phyloP scores from a whole-genome alignment of 768 basidiomycete species.

The Lactifluus volemus region DNA sequence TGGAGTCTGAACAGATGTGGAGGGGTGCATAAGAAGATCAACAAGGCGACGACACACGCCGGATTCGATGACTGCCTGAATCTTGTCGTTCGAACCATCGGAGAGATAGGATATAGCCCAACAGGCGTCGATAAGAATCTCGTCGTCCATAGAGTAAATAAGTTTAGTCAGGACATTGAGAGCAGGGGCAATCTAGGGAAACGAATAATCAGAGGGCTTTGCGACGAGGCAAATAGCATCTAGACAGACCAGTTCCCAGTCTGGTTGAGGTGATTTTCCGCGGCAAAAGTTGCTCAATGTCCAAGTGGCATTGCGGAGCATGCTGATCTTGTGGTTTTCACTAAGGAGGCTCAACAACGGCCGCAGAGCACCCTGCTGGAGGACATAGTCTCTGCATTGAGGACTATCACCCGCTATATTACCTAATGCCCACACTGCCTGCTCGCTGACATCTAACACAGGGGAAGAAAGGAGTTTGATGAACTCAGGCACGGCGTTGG shows the following conservation, averaged over 20 bases:
- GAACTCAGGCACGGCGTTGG: slow-evolving; percentile 93
- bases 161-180: slow-evolving; percentile 94
- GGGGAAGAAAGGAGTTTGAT: slow-evolving; percentile 93
- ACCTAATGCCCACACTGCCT: slow-evolving; percentile 98
- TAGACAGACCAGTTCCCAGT: slow-evolving; percentile 83
- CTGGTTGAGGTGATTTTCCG: slow-evolving; percentile 95
- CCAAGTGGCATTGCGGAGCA: slow-evolving; percentile 99
- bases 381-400: slow-evolving; percentile 92
- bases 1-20: slow-evolving; percentile 95
- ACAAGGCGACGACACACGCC: slow-evolving; percentile 97
- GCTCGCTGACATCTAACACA: slow-evolving; percentile 94
- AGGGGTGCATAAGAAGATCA: slow-evolving; percentile 91
- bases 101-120: slow-evolving; percentile 99
- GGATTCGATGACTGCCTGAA: slow-evolving; percentile 98
- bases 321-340: slow-evolving; percentile 97
- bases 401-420: slow-evolving; percentile 99
- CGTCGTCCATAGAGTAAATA: slow-evolving; percentile 98
- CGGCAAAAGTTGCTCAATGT: slow-evolving; percentile 99
- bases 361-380: slow-evolving; percentile 85
- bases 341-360: slow-evolving; percentile 85
- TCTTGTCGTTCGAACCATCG: slow-evolving; percentile 98
- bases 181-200: slow-evolving; percentile 86
- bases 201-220: slow-evolving; percentile 18
- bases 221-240: neutral
- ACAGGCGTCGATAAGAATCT: slow-evolving; percentile 98